Evolutionary conservation across 768 basidiomycete genomes (phyloP), one percentile per base, ranked within the genome.

Genomic region (Leccinum uliginosum): DNA sequence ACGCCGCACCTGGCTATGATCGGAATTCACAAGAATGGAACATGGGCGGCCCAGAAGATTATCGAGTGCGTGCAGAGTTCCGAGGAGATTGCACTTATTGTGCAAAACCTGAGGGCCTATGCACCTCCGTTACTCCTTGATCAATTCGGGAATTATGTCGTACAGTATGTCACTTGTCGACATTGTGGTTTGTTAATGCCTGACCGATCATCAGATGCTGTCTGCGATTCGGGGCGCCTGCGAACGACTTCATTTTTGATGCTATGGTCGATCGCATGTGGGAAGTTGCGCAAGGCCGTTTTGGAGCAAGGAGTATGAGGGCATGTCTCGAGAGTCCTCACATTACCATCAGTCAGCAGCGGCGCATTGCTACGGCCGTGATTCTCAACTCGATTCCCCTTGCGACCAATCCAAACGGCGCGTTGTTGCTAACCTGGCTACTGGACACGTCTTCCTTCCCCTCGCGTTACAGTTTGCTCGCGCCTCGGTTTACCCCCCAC

Each of bases 41-140:
- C 97, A 1, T 98, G 97, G 97, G 96, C 96, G 3, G 95, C 95
- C 3, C 97, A 99, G 74, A 98, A 98, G 80, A 93, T 97, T 68
- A 98, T 98, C 57, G 94, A 98, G 74, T 96, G 93, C 59, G 91
- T 94, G 45, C 83, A 86, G 55, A 86, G 81, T 30, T 85, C 89
- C 17, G 93, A 97, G 54, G 97, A 99, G 71, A 82, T 94, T 54
- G 79, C 79, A 6, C 73, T 96, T 40, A 86, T 99, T 65, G 85
- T 91, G 46, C 86, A 89, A 69, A 90, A 96, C 68, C 74, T 99
- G 58, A 79, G 91, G 57, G 86, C 97, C 0, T 99, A 96, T 69
- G 83, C 90, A 11, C 97, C 97, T 46, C 93, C 97, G 10, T 80
- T 99, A 19, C 82, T 98, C 40, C 82, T 98, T 34, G 95, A 98